These are phyloP conservation scores for Ilyonectria robusta DNA, from an alignment of 2,329 filamentous ascomycete genomes.

Conservation along the genomic window DNA sequence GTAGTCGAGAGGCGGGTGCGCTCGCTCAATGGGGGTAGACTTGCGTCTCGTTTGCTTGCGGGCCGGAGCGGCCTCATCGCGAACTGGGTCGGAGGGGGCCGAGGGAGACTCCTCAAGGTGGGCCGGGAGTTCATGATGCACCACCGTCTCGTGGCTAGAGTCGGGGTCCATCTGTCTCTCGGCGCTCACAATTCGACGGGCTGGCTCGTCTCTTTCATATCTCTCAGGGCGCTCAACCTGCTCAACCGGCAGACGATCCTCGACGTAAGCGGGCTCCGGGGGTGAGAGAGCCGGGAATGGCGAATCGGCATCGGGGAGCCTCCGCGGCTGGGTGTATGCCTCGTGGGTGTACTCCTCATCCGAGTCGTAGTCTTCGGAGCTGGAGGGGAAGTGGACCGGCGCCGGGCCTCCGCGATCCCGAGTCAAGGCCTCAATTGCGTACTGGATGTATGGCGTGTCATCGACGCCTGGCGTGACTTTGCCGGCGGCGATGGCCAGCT, in stretches of 20 bases:
- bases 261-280: constrained; percentile 48
- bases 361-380: constrained; percentile 53
- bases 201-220: not conserved
- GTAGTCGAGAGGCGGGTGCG: constrained; percentile 72
- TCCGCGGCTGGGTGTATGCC: constrained; percentile 47
- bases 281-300: constrained; percentile 38
- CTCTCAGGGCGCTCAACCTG: constrained; percentile 5
- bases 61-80: constrained; percentile 26
- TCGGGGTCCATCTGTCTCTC: constrained; percentile 32
- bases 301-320: constrained; percentile 37
- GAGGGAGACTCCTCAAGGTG: constrained; percentile 31
- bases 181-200: not conserved
- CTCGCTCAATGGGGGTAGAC: constrained; percentile 56
- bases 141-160: constrained; percentile 39
- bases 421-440: constrained; percentile 90
- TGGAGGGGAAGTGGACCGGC: constrained; percentile 65
- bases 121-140: constrained; percentile 34
- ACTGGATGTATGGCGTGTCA: constrained; percentile 89
- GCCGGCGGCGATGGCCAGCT: constrained; percentile 64
- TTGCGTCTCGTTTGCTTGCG: constrained; percentile 53
- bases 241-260: constrained; percentile 45
- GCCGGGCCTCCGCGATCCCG: constrained; percentile 76
- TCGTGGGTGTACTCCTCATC: constrained; percentile 33
- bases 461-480: constrained; percentile 83
- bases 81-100: constrained; percentile 33